A percentile compares a stretch with the other conserved stretches of the same genome.
Evolutionary conservation across 73 alveolate species (phyloP).

Genomic region (Diophrys appendiculata): DNA sequence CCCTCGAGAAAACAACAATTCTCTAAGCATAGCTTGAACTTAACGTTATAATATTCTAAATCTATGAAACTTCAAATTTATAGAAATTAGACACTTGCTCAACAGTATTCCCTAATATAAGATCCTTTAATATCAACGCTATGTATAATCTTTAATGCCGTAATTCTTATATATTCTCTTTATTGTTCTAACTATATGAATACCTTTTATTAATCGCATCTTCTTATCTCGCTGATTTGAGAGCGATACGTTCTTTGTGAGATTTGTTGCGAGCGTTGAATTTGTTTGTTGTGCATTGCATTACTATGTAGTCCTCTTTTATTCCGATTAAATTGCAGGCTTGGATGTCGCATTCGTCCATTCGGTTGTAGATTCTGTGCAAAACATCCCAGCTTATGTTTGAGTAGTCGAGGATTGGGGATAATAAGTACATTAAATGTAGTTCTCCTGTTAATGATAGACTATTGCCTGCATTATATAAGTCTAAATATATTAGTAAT

Average conservation of each 20-base stretch:
- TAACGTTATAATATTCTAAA: constrained; percentile 13
- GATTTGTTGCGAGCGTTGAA: not conserved
- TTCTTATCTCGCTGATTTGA: not conserved
- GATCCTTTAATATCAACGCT: constrained; percentile 48
- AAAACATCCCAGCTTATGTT: constrained; percentile 42
- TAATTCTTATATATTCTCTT: constrained; percentile 9
- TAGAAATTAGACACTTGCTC: constrained; percentile 31
- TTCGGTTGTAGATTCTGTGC: constrained; percentile 9
- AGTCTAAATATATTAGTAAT: constrained; percentile 43
- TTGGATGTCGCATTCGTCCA: constrained; percentile 7
- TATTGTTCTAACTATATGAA: constrained; percentile 41
- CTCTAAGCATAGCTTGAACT: constrained; percentile 16
- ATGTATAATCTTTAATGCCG: constrained; percentile 45
- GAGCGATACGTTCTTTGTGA: not conserved
- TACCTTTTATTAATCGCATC: not conserved
- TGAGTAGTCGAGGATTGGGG: constrained; percentile 34
- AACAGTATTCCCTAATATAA: constrained; percentile 7
- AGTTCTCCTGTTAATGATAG: constrained; percentile 38
- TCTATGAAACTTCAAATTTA: constrained; percentile 9
- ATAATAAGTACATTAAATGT: constrained; percentile 44
- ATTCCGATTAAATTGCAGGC: constrained; percentile 30
- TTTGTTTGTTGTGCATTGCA: constrained; percentile 14
- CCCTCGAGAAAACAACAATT: constrained; percentile 45
- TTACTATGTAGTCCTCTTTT: constrained; percentile 28
- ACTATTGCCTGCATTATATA: constrained; percentile 27